These are phyloP conservation scores for Chaetomium sp. DNA, from an alignment of 2,329 filamentous ascomycete genomes.

Conservation along the genomic window DNA sequence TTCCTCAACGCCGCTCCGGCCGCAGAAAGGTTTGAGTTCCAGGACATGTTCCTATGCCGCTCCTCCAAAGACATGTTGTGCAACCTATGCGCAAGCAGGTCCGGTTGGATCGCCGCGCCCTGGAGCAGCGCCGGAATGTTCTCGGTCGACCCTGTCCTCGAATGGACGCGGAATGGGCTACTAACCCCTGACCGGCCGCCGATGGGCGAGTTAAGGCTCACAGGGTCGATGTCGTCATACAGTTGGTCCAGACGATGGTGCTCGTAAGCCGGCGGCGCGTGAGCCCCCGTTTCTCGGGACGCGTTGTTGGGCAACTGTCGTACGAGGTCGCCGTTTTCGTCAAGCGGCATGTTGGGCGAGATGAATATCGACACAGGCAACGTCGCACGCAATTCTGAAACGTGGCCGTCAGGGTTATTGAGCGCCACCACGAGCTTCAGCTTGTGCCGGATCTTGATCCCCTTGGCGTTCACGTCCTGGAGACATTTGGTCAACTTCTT, in stretches of 20 bases:
- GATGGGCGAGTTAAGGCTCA: constrained; percentile 74
- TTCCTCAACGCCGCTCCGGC: constrained; percentile 42
- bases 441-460: constrained; percentile 91
- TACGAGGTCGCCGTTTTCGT: constrained; percentile 81
- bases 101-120: constrained; percentile 50
- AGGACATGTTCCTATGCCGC: constrained; percentile 50
- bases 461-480: constrained; percentile 84
- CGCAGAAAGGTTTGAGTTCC: constrained; percentile 48
- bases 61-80: constrained; percentile 66
- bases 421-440: constrained; percentile 88
- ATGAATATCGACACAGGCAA: constrained; percentile 93
- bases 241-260: constrained; percentile 87
- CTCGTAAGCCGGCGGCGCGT: constrained; percentile 90
- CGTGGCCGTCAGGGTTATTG: constrained; percentile 91
- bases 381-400: constrained; percentile 90
- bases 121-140: constrained; percentile 68
- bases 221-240: constrained; percentile 82
- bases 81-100: constrained; percentile 63
- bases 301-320: constrained; percentile 57
- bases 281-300: constrained; percentile 59
- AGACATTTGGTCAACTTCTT: constrained; percentile 80
- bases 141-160: constrained; percentile 77
- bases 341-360: constrained; percentile 86
- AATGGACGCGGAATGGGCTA: constrained; percentile 74
- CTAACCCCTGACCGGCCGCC: constrained; percentile 70